Percentiles rank a stretch among this genome's conserved stretches.
These are phyloP conservation scores for Eurotiales sp. DNA, from an alignment of 2,329 filamentous ascomycete species.

Conservation along the genomic window DNA sequence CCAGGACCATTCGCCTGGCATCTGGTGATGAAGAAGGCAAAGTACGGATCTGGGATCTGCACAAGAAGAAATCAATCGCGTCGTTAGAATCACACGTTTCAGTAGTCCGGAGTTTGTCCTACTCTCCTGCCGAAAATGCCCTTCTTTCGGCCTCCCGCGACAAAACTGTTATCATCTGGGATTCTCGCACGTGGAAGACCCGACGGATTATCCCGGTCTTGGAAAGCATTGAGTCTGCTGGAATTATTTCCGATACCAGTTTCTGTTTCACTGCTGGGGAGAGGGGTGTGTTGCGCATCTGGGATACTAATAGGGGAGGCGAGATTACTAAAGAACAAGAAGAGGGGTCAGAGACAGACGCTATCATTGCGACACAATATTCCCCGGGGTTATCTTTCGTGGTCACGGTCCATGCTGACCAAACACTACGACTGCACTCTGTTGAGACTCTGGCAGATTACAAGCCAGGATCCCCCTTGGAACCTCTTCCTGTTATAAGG, in stretches of 20 bases:
- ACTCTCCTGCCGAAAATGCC: conserved; percentile 67
- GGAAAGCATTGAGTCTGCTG: conserved; percentile 79
- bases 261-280: conserved; percentile 81
- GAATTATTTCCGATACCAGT: conserved; percentile 68
- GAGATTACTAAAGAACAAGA: conserved; percentile 76
- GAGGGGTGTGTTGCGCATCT: conserved; percentile 76
- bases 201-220: conserved; percentile 76
- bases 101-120: conserved; percentile 84
- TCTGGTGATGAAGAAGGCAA: conserved; percentile 94
- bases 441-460: conserved; percentile 34
- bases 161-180: conserved; percentile 92
- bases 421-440: conserved; percentile 76
- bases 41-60: conserved; percentile 84
- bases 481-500: conserved; percentile 60
- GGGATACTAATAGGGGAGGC: conserved; percentile 71
- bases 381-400: conserved; percentile 64
- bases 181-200: conserved; percentile 77
- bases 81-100: conserved; percentile 90
- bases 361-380: conserved; percentile 70
- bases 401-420: conserved; percentile 81
- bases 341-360: conserved; percentile 55
- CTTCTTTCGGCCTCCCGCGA: conserved; percentile 85
- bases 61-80: conserved; percentile 73
- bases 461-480: conserved; percentile 45
- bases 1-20: conserved; percentile 68